Base-by-base conservation (phyloP, 306 rosid genomes). In the Myrica gale region DNA sequence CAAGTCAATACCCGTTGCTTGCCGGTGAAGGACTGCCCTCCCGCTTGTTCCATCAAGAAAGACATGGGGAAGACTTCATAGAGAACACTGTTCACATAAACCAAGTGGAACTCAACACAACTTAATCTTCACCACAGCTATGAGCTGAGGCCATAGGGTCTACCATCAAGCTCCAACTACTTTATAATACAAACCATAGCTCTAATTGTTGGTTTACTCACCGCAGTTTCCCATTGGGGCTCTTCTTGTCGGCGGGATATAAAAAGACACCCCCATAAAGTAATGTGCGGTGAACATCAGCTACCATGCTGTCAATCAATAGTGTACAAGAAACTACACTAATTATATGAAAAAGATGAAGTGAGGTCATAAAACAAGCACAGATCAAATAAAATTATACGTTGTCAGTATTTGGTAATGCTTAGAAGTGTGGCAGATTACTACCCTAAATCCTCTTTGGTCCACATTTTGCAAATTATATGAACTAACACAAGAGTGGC, bases 61-160 rank as follows among this genome's bases (percentile, higher is more conserved):
- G 98, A 92, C 98, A 95, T 92, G 9, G 98, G 98, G 80, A 95
- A 95, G 65, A 95, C 98, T 80, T 95, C 98, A 74, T 94, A 95
- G 79, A 95, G 87, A 61, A 95, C 97, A 79, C 97, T 94, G 72
- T 78, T 39, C 39, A 44, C 32, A 46, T 71, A 70, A 23, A 61
- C 20, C 42, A 78, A 58, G 71, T 37, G 66, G 39, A 50, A 67
- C 7, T 23, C 5, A 72, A 11, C 50, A 69, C 15, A 73, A 79
- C 66, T 78, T 57, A 61, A 72, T 58, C 65, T 53, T 47, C 5
- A 16, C n/a, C 9, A 62, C 4, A 23, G 66, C 12, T 61, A 53
- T 54, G 48, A 70, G 16, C 39, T 44, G 57, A 67, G 61, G 11
- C 48, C 8, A 16, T 8, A 65, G 5, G 26, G 42, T 17, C 6